A percentile compares a stretch with the other conserved stretches of the same genome.
These are phyloP conservation scores for Tagetes erecta DNA, from an alignment of 129 eudicot genomes.

Conservation along the genomic window DNA sequence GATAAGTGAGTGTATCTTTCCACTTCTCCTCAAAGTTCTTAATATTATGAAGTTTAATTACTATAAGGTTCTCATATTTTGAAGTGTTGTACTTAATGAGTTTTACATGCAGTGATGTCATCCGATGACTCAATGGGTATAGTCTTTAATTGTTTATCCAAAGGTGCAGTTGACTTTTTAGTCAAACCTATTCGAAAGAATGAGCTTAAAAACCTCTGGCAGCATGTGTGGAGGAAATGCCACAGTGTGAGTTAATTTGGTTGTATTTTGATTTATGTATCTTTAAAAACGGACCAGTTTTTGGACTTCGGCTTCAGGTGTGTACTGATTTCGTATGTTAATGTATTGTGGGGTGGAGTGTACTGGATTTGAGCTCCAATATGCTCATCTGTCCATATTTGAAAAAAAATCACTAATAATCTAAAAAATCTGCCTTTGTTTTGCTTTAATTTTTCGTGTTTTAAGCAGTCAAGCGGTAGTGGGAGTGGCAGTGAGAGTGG, in stretches of 20 bases:
- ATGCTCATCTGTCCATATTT: constrained; percentile 42
- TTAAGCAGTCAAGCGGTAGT: constrained; percentile 57
- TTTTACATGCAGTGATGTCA: constrained; percentile 80
- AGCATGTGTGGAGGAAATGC: constrained; percentile 96
- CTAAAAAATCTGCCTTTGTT: constrained; percentile 27
- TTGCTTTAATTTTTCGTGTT: constrained; percentile 39
- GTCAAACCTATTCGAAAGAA: constrained; percentile 88
- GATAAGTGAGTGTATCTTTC: constrained; percentile 61
- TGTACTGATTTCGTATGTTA: constrained; percentile 42
- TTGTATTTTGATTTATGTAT: constrained; percentile 38
- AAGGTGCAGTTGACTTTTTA: constrained; percentile 92
- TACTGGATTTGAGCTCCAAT: constrained; percentile 43
- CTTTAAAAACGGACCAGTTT: constrained; percentile 38
- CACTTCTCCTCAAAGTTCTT: constrained; percentile 5
- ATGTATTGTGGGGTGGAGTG: constrained; percentile 36
- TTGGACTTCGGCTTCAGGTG: constrained; percentile 51
- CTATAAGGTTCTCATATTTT: neutral
- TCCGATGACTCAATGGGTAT: constrained; percentile 77
- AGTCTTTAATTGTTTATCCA: constrained; percentile 81
- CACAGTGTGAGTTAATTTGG: constrained; percentile 70
- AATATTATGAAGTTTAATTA: neutral
- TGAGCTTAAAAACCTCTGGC: constrained; percentile 91
- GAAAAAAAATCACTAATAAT: constrained; percentile 26
- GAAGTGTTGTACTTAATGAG: constrained; percentile 23
- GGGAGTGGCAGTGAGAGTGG: constrained; percentile 83